Conservation (phyloP, 768 basidiomycete species). For the Russula vinacea region DNA sequence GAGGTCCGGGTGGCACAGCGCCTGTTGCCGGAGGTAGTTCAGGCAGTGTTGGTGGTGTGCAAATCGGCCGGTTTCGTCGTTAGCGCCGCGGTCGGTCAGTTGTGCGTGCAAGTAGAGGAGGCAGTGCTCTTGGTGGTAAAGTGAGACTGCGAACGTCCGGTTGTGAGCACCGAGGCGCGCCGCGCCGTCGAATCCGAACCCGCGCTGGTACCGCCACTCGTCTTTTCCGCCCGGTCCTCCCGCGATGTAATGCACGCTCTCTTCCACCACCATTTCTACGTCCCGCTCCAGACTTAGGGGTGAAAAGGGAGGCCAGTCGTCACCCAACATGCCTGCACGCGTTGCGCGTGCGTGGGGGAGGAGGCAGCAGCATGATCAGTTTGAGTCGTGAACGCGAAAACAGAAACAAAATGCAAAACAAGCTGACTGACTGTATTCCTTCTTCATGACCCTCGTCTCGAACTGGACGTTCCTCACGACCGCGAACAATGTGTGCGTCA, state of each 20-base stretch:
- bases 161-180: slow-evolving; percentile 9
- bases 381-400: neutral
- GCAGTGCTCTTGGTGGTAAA: slow-evolving; percentile 53
- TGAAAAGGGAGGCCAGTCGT: slow-evolving; percentile 8
- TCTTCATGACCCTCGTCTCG: neutral
- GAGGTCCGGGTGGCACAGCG: slow-evolving; percentile 41
- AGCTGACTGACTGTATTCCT: slow-evolving; percentile 10
- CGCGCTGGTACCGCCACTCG: slow-evolving; percentile 10
- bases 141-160: slow-evolving; percentile 35
- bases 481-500: slow-evolving; percentile 3
- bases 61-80: slow-evolving; percentile 9
- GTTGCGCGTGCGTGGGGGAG: neutral
- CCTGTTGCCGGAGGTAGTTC: slow-evolving; percentile 41
- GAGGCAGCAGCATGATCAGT: neutral
- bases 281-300: neutral
- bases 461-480: slow-evolving; percentile 11
- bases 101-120: slow-evolving; percentile 33
- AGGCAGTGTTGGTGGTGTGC: slow-evolving; percentile 41
- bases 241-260: slow-evolving; percentile 8
- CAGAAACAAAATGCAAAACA: too few relatives aligned
- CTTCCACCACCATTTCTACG: slow-evolving; percentile 20
- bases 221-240: neutral
- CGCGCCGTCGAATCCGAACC: slow-evolving; percentile 16
- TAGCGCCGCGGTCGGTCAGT: slow-evolving; percentile 29
- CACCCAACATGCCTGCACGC: slow-evolving; percentile 11